Base-by-base conservation (phyloP, 345 rosid species). In the Ceriops tagal region DNA sequence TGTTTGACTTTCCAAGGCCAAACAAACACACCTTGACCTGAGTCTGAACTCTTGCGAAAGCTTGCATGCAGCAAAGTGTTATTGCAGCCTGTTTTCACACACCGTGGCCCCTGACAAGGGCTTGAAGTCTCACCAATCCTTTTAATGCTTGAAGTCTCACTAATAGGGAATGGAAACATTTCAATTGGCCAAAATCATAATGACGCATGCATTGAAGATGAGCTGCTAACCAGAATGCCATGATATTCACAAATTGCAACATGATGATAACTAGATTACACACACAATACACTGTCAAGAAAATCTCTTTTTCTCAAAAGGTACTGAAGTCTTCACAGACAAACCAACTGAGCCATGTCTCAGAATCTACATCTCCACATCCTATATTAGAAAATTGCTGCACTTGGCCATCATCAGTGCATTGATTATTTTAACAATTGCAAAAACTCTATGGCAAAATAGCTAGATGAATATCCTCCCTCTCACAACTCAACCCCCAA, bases 1-100 rank as follows among this genome's bases (percentile, higher is more conserved):
- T 0, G 89, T 90, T 81, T 92, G 84, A 86, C 90, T 84, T 82
- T 90, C 98, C 84, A 90, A 78, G 34, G 98, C 87, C 39, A 96
- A 69, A 62, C 98, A 97, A 72, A 92, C 96, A 60, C 90, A 93
- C 77, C 99, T 89, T 53, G 99, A 92, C 90, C 76, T 92, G 96
- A 69, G 97, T 97, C 81, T 96, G 99, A 80, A 96, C 98, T 81
- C 98, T 89, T 67, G 90, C 98, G 53, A 96, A 84, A 31, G 99
- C 98, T 92, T 92, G 97, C 99, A 92, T 92, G 78, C 99, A 90
- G 73, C 95, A 90, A 71, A 96, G 98, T 32, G 98, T 96, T 70
- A 96, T 88, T 28, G 98, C 99, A 73, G 99, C 99, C 82, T 96
- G 97, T 78, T 96, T 96, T 80, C 98, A 89, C 73, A 96, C 96